Base-by-base conservation (phyloP, 2,329 filamentous ascomycete species). In the Phialophora verrucosa region DNA sequence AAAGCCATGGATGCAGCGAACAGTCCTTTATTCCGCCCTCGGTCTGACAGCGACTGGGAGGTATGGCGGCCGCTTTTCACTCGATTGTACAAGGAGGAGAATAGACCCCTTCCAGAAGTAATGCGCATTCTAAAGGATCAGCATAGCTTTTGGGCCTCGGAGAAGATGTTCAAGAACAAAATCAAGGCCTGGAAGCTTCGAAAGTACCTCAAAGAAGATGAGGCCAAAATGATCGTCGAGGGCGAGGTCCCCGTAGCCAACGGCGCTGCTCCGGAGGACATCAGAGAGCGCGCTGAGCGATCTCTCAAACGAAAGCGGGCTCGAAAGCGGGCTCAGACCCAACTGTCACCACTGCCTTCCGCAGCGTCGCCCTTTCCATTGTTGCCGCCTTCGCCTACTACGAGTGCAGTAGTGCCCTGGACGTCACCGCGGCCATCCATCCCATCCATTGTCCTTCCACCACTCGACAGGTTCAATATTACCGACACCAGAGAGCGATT, bases 11-110 rank as follows among this genome's bases (percentile, higher is more conserved):
- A 32, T 49, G 14, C 31, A 49, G 31, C 49, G 14, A 53, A 25
- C 49, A 53, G 49, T 35, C 20, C 35, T 20, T 32, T 35, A 11
- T 35, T 32, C 27, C 66, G 59, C 29, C 63, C 63, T 51, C 47
- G 32, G n/a, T 59, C 65, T 12, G 53, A 55, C 29, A 55, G 49
- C 25, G 84, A 88, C 72, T 90, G 88, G 88, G 85, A 87, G 64
- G 86, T 85, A 65, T 89, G 89, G 76, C 82, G 85, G 71, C 83
- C 85, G n/a, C 81, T 87, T 69, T 89, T 87, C 79, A 87, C 85
- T 76, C 84, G 85, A 69, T 84, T 94, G 73, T 94, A 93, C 73
- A 91, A 93, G 69, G 85, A 88, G 65, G 89, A 94, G 78, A 87
- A 87, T 25, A 31, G 31, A 27, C 85, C 87, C 44, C 79, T 93